A percentile compares a stretch with the other conserved stretches of the same genome.
Evolutionary conservation across 257 asterid genomes (phyloP).

Genomic region (Thymus quinquecostatus): DNA sequence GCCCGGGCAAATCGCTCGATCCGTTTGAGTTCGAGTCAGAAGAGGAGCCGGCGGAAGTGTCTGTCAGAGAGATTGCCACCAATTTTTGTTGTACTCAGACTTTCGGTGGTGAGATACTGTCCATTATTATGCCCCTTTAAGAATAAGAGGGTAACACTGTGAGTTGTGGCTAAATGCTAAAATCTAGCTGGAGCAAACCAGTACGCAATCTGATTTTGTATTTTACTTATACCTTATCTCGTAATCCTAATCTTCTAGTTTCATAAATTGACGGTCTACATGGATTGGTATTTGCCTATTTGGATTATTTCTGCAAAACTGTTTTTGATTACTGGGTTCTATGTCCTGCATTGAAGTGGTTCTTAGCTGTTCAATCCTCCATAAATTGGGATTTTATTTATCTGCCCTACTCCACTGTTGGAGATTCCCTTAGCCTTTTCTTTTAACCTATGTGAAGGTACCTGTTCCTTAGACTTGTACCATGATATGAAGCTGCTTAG

Average conservation of each 20-base stretch:
- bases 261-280: neutral
- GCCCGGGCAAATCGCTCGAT: slow-evolving; percentile 37
- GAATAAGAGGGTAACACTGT: neutral
- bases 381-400: neutral
- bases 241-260: neutral
- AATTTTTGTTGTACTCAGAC: slow-evolving; percentile 22
- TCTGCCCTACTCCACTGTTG: neutral
- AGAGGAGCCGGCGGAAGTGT: slow-evolving; percentile 34
- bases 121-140: neutral
- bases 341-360: neutral
- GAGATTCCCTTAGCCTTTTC: neutral
- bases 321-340: neutral
- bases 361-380: neutral
- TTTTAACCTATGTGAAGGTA: neutral
- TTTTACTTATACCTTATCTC: neutral
- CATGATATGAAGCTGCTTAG: neutral
- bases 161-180: slow-evolving; percentile 3
- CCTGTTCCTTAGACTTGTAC: neutral
- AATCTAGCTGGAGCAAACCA: neutral
- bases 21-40: slow-evolving; percentile 47
- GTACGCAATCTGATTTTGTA: neutral
- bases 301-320: neutral
- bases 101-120: slow-evolving; percentile 25
- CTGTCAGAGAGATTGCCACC: slow-evolving; percentile 19
- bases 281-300: neutral